phyloP scores from a whole-genome alignment of 306 rosid species.

The Medicago arabica region DNA sequence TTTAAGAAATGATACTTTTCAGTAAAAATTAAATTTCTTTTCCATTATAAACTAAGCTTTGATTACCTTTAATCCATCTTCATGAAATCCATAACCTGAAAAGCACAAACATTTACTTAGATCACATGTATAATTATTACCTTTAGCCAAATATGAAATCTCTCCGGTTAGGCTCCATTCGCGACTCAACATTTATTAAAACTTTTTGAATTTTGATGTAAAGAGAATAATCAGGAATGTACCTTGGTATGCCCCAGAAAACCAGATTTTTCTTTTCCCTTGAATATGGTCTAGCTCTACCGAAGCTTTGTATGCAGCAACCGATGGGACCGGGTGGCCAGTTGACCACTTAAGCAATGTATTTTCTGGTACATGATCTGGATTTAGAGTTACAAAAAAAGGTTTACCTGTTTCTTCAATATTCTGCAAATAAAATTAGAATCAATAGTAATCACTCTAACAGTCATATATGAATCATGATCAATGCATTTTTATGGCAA shows the following conservation, averaged over 20 bases:
- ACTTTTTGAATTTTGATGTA: neutral
- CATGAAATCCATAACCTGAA: conserved; percentile 97
- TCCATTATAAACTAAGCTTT: neutral
- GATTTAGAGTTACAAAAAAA: conserved; percentile 85
- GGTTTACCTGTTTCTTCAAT: conserved; percentile 66
- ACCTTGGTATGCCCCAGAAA: conserved; percentile 92
- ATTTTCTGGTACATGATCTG: conserved; percentile 67
- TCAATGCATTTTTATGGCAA: conserved; percentile 13
- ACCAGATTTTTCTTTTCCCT: conserved; percentile 94
- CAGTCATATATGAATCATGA: neutral
- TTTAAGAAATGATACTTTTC: neutral
- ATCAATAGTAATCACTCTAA: conserved; percentile 14
- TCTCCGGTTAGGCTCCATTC: neutral
- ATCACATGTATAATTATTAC: neutral
- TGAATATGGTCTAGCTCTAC: conserved; percentile 68
- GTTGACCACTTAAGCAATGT: conserved; percentile 78
- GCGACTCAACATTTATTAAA: neutral
- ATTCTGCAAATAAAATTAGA: conserved; percentile 62
- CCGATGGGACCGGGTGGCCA: conserved; percentile 87
- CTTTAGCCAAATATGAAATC: neutral
- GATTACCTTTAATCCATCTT: conserved; percentile 89
- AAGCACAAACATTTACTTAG: conserved; percentile 29
- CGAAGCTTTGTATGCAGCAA: conserved; percentile 82
- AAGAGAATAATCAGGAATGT: conserved; percentile 36
- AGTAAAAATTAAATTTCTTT: too few species aligned